A percentile compares a stretch with the other conserved stretches of the same genome.
These are phyloP conservation scores for Platanthera guangdongensis DNA, from an alignment of 106 monocot species.

Conservation along the genomic window DNA sequence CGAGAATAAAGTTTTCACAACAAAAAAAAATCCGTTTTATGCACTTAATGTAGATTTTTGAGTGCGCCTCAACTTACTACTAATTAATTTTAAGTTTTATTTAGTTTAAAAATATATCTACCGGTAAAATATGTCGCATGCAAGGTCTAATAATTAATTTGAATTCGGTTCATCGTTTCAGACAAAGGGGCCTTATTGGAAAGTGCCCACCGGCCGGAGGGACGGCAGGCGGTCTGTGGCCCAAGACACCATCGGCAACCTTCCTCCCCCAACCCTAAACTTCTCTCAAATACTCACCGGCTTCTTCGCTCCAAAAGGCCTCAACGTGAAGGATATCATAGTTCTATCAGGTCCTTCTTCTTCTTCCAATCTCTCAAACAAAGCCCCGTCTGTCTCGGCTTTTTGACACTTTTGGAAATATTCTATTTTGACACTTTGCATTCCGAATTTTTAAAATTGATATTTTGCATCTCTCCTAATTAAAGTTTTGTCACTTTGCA, in stretches of 20 bases:
- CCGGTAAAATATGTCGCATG: too few relatives aligned
- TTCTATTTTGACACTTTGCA: too few relatives aligned
- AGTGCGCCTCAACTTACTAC: too few relatives aligned
- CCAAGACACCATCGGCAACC: constrained; percentile 19
- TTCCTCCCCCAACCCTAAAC: constrained; percentile 34
- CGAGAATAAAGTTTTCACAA: too few relatives aligned
- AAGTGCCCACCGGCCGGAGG: constrained; percentile 42
- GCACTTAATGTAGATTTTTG: too few relatives aligned
- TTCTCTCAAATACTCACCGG: constrained; percentile 10
- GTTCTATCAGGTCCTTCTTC: constrained; percentile 27
- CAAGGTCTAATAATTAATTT: background rate
- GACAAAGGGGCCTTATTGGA: constrained; percentile 32
- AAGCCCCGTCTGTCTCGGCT: background rate
- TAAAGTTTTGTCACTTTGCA: too few relatives aligned
- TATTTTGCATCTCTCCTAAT: too few relatives aligned
- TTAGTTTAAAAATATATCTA: too few relatives aligned
- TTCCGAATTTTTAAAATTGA: too few relatives aligned
- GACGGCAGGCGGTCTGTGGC: constrained; percentile 30
- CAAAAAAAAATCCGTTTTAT: too few relatives aligned
- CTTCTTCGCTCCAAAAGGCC: constrained; percentile 48
- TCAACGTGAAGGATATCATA: constrained; percentile 32
- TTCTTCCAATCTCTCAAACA: background rate
- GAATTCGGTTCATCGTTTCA: background rate
- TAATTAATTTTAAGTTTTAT: too few relatives aligned
- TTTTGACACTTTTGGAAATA: too few relatives aligned